Percentiles rank a stretch among this genome's conserved stretches.
Conservation (phyloP, 2,329 filamentous ascomycete genomes). For the Ophiostoma sp. region DNA sequence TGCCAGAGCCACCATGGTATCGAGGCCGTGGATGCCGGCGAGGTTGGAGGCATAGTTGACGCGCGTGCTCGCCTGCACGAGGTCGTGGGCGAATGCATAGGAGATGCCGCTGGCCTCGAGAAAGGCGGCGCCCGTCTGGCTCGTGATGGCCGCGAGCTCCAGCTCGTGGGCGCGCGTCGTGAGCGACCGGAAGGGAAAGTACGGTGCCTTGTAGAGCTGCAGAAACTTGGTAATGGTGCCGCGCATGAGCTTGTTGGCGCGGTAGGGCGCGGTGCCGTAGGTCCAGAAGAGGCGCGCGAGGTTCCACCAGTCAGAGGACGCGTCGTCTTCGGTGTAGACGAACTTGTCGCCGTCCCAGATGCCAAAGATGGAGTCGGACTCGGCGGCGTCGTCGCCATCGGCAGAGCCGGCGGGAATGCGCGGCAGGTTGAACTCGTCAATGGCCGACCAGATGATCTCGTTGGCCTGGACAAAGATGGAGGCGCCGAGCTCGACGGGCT, state of each 20-base stretch:
- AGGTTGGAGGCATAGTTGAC: constrained; percentile 95
- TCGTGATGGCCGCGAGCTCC: constrained; percentile 60
- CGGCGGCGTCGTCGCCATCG: constrained; percentile 36
- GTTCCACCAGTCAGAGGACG: constrained; percentile 69
- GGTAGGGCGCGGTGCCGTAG: constrained; percentile 74
- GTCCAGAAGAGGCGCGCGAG: constrained; percentile 73
- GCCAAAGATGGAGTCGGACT: constrained; percentile 50
- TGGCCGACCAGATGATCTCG: constrained; percentile 71
- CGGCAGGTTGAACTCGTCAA: constrained; percentile 62
- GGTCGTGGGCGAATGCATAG: constrained; percentile 64
- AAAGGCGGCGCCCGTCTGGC: constrained; percentile 59
- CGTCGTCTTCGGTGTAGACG: constrained; percentile 59
- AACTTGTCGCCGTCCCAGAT: constrained; percentile 80
- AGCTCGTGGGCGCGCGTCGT: constrained; percentile 62
- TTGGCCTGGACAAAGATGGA: constrained; percentile 89
- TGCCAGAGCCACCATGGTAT: constrained; percentile 87
- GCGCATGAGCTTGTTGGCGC: constrained; percentile 67
- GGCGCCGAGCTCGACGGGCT: constrained; percentile 79
- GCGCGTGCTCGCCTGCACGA: constrained; percentile 83
- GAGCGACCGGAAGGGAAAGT: constrained; percentile 79
- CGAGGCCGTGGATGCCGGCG: constrained; percentile 77
- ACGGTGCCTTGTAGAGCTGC: constrained; percentile 70
- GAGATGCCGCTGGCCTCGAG: constrained; percentile 63
- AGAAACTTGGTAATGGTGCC: constrained; percentile 66
- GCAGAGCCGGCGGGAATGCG: constrained; percentile 36